Evolutionary conservation across 1,284 basidiomycete genomes (phyloP).

Genomic region (Phellopilus nigrolimitatus): DNA sequence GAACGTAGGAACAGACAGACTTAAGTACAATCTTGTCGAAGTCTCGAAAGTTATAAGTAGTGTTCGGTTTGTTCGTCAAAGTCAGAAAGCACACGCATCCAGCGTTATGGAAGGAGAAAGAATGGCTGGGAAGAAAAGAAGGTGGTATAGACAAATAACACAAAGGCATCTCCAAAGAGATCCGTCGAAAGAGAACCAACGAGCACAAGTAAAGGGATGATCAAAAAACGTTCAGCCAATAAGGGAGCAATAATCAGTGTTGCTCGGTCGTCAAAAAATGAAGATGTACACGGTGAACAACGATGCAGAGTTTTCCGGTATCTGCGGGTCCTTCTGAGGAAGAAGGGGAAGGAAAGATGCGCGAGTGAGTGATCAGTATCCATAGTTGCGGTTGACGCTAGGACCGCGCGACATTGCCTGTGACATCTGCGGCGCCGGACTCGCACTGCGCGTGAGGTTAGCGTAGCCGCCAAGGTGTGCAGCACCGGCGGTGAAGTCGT

Average conservation of each 20-base stretch:
- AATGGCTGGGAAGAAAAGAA: slow-evolving; percentile 10
- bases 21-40: neutral
- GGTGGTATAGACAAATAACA: slow-evolving; percentile 11
- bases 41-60: neutral
- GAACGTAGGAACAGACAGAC: too few relatives aligned
- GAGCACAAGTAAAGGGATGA: neutral
- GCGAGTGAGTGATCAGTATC: slow-evolving; percentile 25
- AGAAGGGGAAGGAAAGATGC: neutral
- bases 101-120: slow-evolving; percentile 9
- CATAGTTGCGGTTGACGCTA: slow-evolving; percentile 36
- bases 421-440: slow-evolving; percentile 60
- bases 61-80: neutral
- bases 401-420: slow-evolving; percentile 44
- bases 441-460: slow-evolving; percentile 65
- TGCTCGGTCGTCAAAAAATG: neutral
- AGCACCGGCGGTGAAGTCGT: slow-evolving; percentile 78
- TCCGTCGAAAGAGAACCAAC: neutral
- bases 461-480: slow-evolving; percentile 66
- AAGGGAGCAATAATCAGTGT: neutral
- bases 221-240: neutral
- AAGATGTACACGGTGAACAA: slow-evolving; percentile 6
- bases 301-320: neutral
- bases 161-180: neutral
- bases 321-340: neutral
- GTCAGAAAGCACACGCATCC: slow-evolving; percentile 12